Evolutionary conservation across 257 asterid genomes (phyloP).

Genomic region (Anisodus acutangulus): DNA sequence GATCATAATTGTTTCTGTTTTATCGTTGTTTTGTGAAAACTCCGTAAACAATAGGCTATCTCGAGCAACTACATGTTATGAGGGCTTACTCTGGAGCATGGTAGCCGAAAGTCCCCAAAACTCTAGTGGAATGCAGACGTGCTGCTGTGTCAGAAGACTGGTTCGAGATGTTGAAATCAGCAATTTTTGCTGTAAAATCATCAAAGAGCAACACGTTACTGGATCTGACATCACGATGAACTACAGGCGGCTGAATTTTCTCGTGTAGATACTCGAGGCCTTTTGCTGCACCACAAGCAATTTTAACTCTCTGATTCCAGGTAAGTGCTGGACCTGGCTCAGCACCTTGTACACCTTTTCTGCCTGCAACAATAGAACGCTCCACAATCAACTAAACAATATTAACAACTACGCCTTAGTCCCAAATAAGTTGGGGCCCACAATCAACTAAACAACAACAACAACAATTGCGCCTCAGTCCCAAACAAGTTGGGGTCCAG

Average conservation of each 20-base stretch:
- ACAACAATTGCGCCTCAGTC: background rate
- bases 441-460: conserved; percentile 12
- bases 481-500: background rate
- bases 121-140: conserved; percentile 89
- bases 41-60: background rate
- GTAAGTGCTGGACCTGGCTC: conserved; percentile 89
- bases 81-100: conserved; percentile 86
- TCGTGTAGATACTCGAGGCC: conserved; percentile 92
- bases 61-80: background rate
- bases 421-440: background rate
- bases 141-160: conserved; percentile 95
- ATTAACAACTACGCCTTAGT: background rate
- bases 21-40: background rate
- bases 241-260: conserved; percentile 79
- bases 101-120: conserved; percentile 89
- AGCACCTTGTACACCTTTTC: conserved; percentile 95
- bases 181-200: conserved; percentile 74
- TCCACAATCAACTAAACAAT: conserved; percentile 10
- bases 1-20: background rate
- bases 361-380: conserved; percentile 44
- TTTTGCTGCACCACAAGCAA: conserved; percentile 89
- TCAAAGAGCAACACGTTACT: conserved; percentile 90
- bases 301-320: conserved; percentile 87
- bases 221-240: conserved; percentile 90
- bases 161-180: conserved; percentile 82